phyloP scores from a whole-genome alignment of 495 filamentous ascomycete species.

The Daldinia loculata region DNA sequence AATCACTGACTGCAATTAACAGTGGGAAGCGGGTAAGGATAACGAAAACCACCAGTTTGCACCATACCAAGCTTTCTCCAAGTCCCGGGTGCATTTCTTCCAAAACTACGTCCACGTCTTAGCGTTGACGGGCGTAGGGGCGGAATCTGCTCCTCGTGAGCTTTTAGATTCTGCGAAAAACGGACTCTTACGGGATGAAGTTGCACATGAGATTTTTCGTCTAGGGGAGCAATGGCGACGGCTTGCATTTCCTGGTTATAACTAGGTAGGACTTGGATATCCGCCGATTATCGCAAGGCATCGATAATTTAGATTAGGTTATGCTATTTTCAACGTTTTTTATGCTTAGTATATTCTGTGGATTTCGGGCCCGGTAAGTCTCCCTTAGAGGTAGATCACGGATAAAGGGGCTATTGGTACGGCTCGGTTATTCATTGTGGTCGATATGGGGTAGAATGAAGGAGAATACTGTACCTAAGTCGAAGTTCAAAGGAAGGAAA shows the following conservation, averaged over 20 bases:
- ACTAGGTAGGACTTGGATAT: not conserved
- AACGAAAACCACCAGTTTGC: constrained; percentile 5
- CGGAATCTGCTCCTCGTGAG: constrained; percentile 5
- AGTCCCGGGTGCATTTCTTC: constrained; percentile 11
- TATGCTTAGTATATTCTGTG: not conserved
- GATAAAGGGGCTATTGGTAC: not conserved
- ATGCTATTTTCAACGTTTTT: not conserved
- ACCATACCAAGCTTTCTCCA: constrained; percentile 26
- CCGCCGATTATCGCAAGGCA: not conserved
- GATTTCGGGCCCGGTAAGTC: not conserved
- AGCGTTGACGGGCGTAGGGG: constrained; percentile 20
- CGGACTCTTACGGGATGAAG: not conserved
- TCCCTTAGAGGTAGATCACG: not conserved
- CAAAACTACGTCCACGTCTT: constrained; percentile 19
- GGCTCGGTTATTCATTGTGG: constrained; percentile 1
- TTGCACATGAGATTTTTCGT: constrained; percentile 16
- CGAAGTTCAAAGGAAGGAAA: constrained; percentile 3
- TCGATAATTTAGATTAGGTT: not conserved
- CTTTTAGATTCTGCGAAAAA: constrained; percentile 5
- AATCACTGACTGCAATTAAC: not conserved
- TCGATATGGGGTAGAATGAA: not conserved
- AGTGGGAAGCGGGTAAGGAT: constrained; percentile 12
- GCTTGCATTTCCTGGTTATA: constrained; percentile 8
- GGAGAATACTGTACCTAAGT: not conserved
- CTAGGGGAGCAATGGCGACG: constrained; percentile 18